phyloP scores from a whole-genome alignment of 1,139 yeast genomes.

The Pichia sp. region DNA sequence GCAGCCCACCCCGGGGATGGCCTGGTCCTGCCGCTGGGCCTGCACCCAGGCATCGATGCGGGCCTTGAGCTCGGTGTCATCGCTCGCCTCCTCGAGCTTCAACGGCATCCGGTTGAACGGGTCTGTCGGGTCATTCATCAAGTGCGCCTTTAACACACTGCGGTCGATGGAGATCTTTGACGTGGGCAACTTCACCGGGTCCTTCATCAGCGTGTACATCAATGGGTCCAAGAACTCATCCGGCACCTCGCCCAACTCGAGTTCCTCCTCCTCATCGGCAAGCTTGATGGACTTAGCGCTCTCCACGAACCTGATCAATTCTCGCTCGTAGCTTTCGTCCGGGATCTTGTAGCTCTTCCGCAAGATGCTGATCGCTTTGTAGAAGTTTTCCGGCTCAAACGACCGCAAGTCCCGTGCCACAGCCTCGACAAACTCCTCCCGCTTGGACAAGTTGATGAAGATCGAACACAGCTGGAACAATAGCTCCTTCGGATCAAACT shows the following conservation, averaged over 20 bases:
- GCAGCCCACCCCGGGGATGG: too few relatives aligned
- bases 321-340: conserved; percentile 46
- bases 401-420: conserved; percentile 91
- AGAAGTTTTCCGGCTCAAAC: conserved; percentile 60
- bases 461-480: conserved; percentile 69
- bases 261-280: conserved; percentile 74
- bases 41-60: conserved; percentile 58
- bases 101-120: conserved; percentile 94
- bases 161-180: conserved; percentile 82
- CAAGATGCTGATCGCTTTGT: conserved; percentile 66
- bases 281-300: conserved; percentile 57
- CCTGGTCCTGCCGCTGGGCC: conserved; percentile 34
- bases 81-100: conserved; percentile 80
- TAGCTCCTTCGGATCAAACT: conserved; percentile 73
- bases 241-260: conserved; percentile 89
- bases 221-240: conserved; percentile 96
- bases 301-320: conserved; percentile 53
- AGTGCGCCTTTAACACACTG: conserved; percentile 87
- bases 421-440: conserved; percentile 65
- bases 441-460: conserved; percentile 63
- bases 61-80: conserved; percentile 61
- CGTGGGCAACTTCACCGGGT: conserved; percentile 88
- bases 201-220: conserved; percentile 92
- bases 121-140: conserved; percentile 91
- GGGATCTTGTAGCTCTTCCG: conserved; percentile 47